Base-by-base conservation (phyloP, 441 rosid genomes). In the Croton setiger region DNA sequence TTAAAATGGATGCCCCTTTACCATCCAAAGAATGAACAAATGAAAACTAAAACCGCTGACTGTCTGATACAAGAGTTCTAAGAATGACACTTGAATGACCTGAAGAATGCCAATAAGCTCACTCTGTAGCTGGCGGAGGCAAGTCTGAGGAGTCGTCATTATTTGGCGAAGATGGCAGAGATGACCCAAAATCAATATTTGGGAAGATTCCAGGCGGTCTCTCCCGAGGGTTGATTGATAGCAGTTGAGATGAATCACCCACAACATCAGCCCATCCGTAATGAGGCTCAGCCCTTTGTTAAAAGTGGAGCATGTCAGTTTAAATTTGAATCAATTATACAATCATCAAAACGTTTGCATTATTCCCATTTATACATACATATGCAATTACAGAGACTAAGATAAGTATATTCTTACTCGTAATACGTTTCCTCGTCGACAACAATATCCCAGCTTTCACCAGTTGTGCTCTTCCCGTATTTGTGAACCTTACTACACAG, bases 381-480 rank as follows among this genome's bases (percentile, higher is more conserved):
- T 7, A n/a, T 20, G 31, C 60, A 51, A 65, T 8, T 27, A 0
- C 0, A 60, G 17, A 5, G 36, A 13, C 5, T 1, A 35, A 33
- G 0, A 39, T 13, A 70, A 53, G 53, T 3, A 54, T 10, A 43
- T 67, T 69, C 91, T 89, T 87, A 95, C 99, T 95, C 98, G 10
- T 87, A 95, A 74, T 85, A 85, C 57, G 99, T 95, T 80, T 88
- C 99, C 76, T 92, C 99, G 0, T 90, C 99, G 73, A 89, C 99
- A 37, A 92, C 92, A 45, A 90, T 90, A 79, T 95, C 98, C 99
- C 99, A 95, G 82, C 93, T 87, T 87, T 95, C 99, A 47, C 97
- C 92, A 3, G 98, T 87, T 5, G 99, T 95, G 82, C 98, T 92
- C 74, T 85, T 92, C 27, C 99, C 99, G 7, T 92, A 92, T 78